Conservation (phyloP, 1,139 yeast species). For the Lodderomyces metapsilosis region DNA sequence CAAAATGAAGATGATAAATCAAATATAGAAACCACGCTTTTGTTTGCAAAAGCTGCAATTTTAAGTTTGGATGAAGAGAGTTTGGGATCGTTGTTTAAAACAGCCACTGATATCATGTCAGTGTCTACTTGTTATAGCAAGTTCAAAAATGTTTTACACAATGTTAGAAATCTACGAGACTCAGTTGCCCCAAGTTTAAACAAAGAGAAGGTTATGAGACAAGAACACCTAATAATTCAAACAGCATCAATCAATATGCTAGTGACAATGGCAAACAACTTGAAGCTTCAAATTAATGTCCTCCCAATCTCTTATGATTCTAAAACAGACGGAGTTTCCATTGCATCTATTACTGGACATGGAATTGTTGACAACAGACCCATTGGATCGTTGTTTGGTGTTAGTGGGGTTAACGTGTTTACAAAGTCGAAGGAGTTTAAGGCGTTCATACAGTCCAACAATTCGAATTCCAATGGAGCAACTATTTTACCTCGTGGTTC, state of each 20-base stretch:
- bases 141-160: conserved; percentile 14
- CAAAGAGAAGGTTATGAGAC: not conserved
- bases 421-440: conserved; percentile 25
- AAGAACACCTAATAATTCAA: conserved; percentile 26
- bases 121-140: conserved; percentile 9
- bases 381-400: conserved; percentile 16
- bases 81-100: conserved; percentile 13
- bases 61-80: conserved; percentile 30
- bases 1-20: conserved; percentile 21
- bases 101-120: conserved; percentile 15
- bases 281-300: conserved; percentile 20
- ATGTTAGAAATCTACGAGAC: conserved; percentile 5
- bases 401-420: conserved; percentile 21
- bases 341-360: conserved; percentile 29
- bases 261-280: conserved; percentile 12
- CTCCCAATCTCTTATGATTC: conserved; percentile 42
- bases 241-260: conserved; percentile 27
- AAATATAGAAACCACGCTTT: conserved; percentile 37
- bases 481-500: conserved; percentile 20
- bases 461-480: conserved; percentile 11
- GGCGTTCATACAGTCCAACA: conserved; percentile 21
- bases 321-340: conserved; percentile 24
- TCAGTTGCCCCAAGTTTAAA: not conserved
- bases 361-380: conserved; percentile 9
- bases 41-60: conserved; percentile 44